Evolutionary conservation across 768 basidiomycete genomes (phyloP), one percentile per base, ranked within the genome.

Genomic region (Lentinula aciculospora): DNA sequence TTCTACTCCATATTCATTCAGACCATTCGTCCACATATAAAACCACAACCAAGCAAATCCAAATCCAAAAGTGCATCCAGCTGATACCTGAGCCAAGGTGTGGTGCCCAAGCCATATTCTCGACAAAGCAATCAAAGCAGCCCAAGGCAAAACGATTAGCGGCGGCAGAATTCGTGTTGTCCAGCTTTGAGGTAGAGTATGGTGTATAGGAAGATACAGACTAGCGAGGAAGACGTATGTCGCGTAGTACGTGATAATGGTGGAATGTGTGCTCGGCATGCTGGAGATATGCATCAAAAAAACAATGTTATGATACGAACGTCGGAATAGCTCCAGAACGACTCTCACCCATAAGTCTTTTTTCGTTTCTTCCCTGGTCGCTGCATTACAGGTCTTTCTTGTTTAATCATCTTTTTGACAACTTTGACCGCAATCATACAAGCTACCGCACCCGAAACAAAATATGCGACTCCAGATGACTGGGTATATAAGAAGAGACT

Each of bases 201-300:
- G 68, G 63, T 90, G 88, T 13, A 83, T 59, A 2, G 87, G 86
- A 13, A 89, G 77, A 64, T 78, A 76, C 4, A 72, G 21, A 62
- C 79, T 81, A 12, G 87, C 82, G 10, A 90, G 72, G 12, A 77
- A 61, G 25, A 83, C 78, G 65, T 82, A 92, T 2, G 78, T 74
- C 8, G 81, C 83, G 65, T 80, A 86, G 71, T 77, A 91, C 2
- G 78, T 75, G 62, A 88, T 88, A 4, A 76, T 73, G 9, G 88
- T 84, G 10, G 89, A 85, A 68, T 92, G 90, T 4, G 90, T 92
- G 61, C 86, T 89, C 4, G 90, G 90, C 90, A 92, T 92, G 12
- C 90, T 91, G 12, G 28, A 25, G 23, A 8, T 8, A 3, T 19
- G 4, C 29, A 0, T 31, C 25, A n/a, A 29, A 25, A 8, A 23